phyloP scores from a whole-genome alignment of 164 flowering plant genomes.

The Berberis thunbergii region DNA sequence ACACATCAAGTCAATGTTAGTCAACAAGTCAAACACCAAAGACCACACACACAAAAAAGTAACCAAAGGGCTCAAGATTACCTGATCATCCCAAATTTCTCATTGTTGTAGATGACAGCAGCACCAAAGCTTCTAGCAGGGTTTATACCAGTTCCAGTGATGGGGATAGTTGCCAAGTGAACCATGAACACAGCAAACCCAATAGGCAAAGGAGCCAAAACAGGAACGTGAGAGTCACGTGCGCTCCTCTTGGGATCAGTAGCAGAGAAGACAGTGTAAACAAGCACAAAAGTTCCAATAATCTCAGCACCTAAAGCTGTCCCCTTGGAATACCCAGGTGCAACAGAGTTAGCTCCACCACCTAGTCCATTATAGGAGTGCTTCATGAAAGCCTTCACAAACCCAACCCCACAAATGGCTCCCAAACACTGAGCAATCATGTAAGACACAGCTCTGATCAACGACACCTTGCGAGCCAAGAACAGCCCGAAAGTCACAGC shows the following conservation, averaged over 20 bases:
- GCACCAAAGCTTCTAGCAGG: conserved; percentile 41
- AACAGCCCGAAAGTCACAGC: conserved; percentile 43
- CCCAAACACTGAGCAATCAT: conserved; percentile 39
- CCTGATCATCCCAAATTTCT: conserved; percentile 33
- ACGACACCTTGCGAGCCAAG: conserved; percentile 35
- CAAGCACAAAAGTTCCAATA: conserved; percentile 17
- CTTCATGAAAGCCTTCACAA: conserved; percentile 36
- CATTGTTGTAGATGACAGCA: conserved; percentile 31
- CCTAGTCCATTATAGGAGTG: conserved; percentile 12
- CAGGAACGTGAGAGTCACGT: conserved; percentile 40
- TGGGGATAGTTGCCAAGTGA: conserved; percentile 16
- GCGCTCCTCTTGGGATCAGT: conserved; percentile 42
- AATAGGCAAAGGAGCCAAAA: conserved; percentile 31
- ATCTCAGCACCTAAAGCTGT: conserved; percentile 41
- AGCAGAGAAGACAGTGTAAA: conserved; percentile 28
- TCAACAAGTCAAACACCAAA: neutral
- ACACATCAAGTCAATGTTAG: neutral
- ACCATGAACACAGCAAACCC: conserved; percentile 21
- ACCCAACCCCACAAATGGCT: conserved; percentile 36
- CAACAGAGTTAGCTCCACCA: conserved; percentile 31
- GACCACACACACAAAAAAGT: neutral
- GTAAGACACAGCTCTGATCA: conserved; percentile 27
- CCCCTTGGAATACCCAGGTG: conserved; percentile 22
- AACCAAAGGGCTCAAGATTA: neutral
- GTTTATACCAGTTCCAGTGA: conserved; percentile 21